A percentile compares a stretch with the other conserved stretches of the same genome.
Evolutionary conservation across 169 alveolate species (phyloP).

Genomic region (Cryptosporidium meleagridis): DNA sequence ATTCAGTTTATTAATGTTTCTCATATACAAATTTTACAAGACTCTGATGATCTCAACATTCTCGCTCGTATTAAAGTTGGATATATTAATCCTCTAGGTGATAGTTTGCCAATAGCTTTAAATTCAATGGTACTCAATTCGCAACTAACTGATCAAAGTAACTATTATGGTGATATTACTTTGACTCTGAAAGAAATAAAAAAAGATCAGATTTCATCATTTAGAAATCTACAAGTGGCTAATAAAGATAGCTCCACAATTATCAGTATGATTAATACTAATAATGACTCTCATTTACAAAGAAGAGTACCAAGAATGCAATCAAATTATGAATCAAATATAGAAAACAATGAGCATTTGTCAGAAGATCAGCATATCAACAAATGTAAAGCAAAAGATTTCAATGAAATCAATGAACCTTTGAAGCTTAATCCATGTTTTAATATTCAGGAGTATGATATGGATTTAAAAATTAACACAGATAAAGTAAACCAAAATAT

Average conservation of each 20-base stretch:
- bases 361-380: constrained; percentile 5
- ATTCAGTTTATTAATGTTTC: constrained; percentile 9
- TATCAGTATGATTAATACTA: constrained; percentile 9
- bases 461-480: constrained; percentile 34
- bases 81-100: constrained; percentile 61
- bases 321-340: neutral
- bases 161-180: constrained; percentile 38
- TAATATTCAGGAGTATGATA: constrained; percentile 45
- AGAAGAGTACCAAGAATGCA: constrained; percentile 15
- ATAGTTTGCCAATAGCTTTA: constrained; percentile 15
- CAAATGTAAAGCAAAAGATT: constrained; percentile 16
- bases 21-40: constrained; percentile 14
- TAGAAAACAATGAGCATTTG: neutral
- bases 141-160: constrained; percentile 5
- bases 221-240: neutral
- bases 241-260: neutral
- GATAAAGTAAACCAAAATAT: constrained; percentile 12
- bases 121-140: constrained; percentile 10
- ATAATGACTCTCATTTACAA: neutral
- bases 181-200: neutral
- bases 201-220: neutral
- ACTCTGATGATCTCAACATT: constrained; percentile 5
- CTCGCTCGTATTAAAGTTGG: constrained; percentile 6
- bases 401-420: neutral
- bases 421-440: constrained; percentile 23